Percentiles rank a stretch among this genome's conserved stretches.
Conservation (phyloP, 257 asterid genomes). For the Nicotiana benthamiana region DNA sequence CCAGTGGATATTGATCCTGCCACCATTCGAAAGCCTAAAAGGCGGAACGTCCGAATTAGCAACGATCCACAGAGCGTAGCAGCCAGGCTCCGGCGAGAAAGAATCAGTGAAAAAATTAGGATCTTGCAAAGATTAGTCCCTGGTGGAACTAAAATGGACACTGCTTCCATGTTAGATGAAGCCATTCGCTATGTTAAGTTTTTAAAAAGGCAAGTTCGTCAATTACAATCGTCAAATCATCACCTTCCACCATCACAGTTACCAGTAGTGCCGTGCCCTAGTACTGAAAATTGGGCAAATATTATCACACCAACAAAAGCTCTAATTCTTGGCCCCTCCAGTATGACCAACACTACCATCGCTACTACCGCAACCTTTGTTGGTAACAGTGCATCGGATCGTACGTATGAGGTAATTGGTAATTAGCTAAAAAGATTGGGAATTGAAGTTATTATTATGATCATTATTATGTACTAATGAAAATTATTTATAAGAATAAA, state of each 20-base stretch:
- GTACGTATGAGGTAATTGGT: constrained; percentile 28
- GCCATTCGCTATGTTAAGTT: constrained; percentile 85
- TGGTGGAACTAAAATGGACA: constrained; percentile 85
- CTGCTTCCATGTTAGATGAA: constrained; percentile 85
- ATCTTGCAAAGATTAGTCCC: constrained; percentile 80
- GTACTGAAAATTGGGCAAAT: constrained; percentile 20
- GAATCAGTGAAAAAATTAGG: constrained; percentile 73
- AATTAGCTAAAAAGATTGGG: background rate
- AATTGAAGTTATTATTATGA: background rate
- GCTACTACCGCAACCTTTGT: constrained; percentile 9
- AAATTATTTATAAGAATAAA: background rate
- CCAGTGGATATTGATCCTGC: constrained; percentile 87
- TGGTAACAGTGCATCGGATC: constrained; percentile 19
- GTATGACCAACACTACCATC: background rate
- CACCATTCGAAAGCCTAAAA: constrained; percentile 50
- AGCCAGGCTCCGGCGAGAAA: constrained; percentile 80
- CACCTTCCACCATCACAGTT: constrained; percentile 8
- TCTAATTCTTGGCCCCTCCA: background rate
- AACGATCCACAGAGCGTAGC: constrained; percentile 93
- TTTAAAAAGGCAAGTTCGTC: constrained; percentile 64
- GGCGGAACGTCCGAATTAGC: constrained; percentile 75
- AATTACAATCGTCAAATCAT: constrained; percentile 28
- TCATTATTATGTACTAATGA: background rate
- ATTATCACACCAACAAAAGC: constrained; percentile 5
- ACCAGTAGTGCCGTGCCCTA: background rate